Evolutionary conservation across 208 protist genomes (phyloP), one percentile per base, ranked within the genome.

Genomic region (Leishmania aethiopica): DNA sequence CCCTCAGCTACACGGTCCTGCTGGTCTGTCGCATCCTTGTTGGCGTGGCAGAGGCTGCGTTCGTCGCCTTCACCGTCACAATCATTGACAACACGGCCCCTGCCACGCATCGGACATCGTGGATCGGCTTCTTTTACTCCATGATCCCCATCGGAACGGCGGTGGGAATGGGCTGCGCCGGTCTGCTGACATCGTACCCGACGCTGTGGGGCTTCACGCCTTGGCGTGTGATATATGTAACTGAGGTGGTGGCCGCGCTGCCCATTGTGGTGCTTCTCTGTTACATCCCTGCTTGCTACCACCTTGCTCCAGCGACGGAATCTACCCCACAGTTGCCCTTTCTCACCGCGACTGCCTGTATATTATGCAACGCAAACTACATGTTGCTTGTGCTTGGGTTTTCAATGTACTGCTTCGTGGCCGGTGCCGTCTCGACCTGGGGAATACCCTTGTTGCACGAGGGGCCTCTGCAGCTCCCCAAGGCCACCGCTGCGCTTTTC

Each of bases 61-160:
- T 94, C 84, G 86, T 94, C 3, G 94, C 94, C 13, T 95, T 95
- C 74, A 90, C 88, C 5, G 88, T 96, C 4, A 97, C 95, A 22
- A 92, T 93, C 25, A 94, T 97, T 45, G 94, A 97, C 79, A 89
- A 88, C 79, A 94, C 97, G 60, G 94, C 95, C 1, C 95, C 96
- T 17, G 42, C 70, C 4, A 42, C 72, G 2, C 77, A 64, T 25
- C 93, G 94, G 47, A 97, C 94, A 42, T 80, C 90, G 64, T 98
- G 91, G 88, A 91, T 97, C 51, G 93, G 93, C 66, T 84, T 89
- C 76, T 98, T 96, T 79, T 98, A 96, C 82, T 89, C 92, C 6
- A 96, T 93, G 88, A 96, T 97, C 45, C 93, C 94, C 35, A 85
- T 97, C 25, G 96, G 95, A 17, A 94, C 88, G 22, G 94, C 94